phyloP scores from a whole-genome alignment of 805 yeast species.

The Wickerhamomyces xylosicus region DNA sequence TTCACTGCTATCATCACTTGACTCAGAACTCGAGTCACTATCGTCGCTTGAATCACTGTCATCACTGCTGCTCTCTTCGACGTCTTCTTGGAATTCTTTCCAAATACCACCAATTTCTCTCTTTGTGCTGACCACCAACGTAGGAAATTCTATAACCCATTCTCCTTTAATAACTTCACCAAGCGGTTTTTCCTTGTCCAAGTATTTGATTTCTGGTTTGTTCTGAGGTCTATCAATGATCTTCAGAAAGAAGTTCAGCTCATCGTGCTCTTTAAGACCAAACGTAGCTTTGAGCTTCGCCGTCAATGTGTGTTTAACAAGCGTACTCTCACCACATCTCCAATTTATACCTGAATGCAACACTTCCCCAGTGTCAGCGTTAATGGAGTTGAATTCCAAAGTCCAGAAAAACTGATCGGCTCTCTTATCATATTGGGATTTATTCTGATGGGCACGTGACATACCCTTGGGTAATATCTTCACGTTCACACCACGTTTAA shows the following conservation, averaged over 20 bases:
- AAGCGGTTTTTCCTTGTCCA: slow-evolving; percentile 27
- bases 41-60: slow-evolving; percentile 4
- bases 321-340: slow-evolving; percentile 24
- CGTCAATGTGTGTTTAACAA: slow-evolving; percentile 21
- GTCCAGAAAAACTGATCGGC: slow-evolving; percentile 66
- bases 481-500: slow-evolving; percentile 59
- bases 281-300: slow-evolving; percentile 12
- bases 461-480: slow-evolving; percentile 60
- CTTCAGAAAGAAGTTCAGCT: slow-evolving; percentile 19
- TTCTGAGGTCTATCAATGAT: slow-evolving; percentile 20
- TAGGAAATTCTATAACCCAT: slow-evolving; percentile 71
- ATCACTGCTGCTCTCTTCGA: slow-evolving; percentile 5
- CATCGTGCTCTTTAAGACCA: slow-evolving; percentile 8
- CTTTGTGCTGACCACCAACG: slow-evolving; percentile 36
- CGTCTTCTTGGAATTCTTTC: slow-evolving; percentile 18
- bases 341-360: slow-evolving; percentile 26
- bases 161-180: slow-evolving; percentile 42
- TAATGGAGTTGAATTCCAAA: slow-evolving; percentile 54
- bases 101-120: slow-evolving; percentile 18
- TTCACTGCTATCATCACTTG: slow-evolving; percentile 6
- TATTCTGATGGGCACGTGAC: slow-evolving; percentile 55
- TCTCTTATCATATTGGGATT: slow-evolving; percentile 60
- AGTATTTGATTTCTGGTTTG: slow-evolving; percentile 26
- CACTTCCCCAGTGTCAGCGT: slow-evolving; percentile 18
- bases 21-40: slow-evolving; percentile 3